Conservation (phyloP, 148 eudicot species). For the Salicornia ramosissima region DNA sequence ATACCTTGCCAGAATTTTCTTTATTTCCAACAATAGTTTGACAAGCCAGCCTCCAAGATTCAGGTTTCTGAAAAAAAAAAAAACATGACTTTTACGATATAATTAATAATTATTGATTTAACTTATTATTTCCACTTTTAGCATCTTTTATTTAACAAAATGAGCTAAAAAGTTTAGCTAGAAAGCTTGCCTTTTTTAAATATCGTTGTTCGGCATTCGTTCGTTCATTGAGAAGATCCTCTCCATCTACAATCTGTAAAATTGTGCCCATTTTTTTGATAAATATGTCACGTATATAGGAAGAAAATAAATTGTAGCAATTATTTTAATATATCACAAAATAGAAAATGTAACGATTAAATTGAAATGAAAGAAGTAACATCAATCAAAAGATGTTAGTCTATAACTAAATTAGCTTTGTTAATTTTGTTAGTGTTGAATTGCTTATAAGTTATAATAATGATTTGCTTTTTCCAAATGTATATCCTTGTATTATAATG, state of each 20-base stretch:
- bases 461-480: no score
- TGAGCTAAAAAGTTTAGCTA: neutral
- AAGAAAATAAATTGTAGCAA: no score
- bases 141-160: neutral
- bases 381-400: no score
- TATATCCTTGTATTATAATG: no score
- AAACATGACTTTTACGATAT: neutral
- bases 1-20: constrained; percentile 94
- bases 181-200: constrained; percentile 64
- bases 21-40: constrained; percentile 96
- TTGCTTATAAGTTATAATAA: no score
- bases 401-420: no score
- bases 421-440: no score
- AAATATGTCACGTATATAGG: no score
- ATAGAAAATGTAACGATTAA: no score
- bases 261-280: no score
- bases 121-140: neutral
- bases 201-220: constrained; percentile 75
- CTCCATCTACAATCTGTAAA: constrained; percentile 80
- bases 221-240: constrained; percentile 85
- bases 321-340: no score
- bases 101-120: neutral
- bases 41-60: constrained; percentile 98
- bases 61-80: constrained; percentile 62
- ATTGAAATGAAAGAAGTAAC: no score